Conservation (phyloP, 2,329 filamentous ascomycete genomes). For the Claviceps spartinae region DNA sequence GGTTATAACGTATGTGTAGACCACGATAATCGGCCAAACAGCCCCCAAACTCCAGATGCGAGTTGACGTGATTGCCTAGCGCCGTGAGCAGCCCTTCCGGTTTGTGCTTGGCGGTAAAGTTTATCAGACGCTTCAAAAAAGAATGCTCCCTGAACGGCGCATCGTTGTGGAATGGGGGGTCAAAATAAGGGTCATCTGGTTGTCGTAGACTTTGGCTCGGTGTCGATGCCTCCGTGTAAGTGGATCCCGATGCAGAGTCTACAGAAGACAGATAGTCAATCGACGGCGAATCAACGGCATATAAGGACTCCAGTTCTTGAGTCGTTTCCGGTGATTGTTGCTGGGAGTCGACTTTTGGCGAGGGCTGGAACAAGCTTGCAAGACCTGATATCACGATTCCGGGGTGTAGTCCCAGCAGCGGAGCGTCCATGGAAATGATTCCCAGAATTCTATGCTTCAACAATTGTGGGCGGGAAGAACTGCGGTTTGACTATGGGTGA, state of each 20-base stretch:
- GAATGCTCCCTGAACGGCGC: conserved; percentile 53
- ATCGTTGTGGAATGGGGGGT: conserved; percentile 66
- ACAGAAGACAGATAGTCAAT: conserved; percentile 9
- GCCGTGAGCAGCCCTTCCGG: conserved; percentile 55
- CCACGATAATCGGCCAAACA: conserved; percentile 64
- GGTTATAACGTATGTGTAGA: conserved; percentile 56
- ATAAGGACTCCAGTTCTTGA: background rate
- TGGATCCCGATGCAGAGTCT: conserved; percentile 4
- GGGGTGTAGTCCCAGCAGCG: conserved; percentile 78
- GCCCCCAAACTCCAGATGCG: conserved; percentile 71
- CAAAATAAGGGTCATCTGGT: conserved; percentile 49
- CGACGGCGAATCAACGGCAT: conserved; percentile 5
- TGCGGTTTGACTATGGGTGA: conserved; percentile 18
- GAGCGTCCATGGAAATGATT: conserved; percentile 70
- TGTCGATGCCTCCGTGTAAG: background rate
- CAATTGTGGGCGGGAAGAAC: conserved; percentile 21
- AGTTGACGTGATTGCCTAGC: conserved; percentile 58
- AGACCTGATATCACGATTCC: conserved; percentile 75
- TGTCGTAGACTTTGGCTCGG: conserved; percentile 5
- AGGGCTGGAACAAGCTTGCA: conserved; percentile 55
- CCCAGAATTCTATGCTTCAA: conserved; percentile 69
- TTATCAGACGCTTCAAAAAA: conserved; percentile 52
- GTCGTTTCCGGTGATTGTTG: background rate
- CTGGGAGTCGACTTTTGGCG: conserved; percentile 14
- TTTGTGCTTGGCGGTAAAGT: conserved; percentile 73